phyloP scores from a whole-genome alignment of 805 yeast genomes.

The Candida saitoana region DNA sequence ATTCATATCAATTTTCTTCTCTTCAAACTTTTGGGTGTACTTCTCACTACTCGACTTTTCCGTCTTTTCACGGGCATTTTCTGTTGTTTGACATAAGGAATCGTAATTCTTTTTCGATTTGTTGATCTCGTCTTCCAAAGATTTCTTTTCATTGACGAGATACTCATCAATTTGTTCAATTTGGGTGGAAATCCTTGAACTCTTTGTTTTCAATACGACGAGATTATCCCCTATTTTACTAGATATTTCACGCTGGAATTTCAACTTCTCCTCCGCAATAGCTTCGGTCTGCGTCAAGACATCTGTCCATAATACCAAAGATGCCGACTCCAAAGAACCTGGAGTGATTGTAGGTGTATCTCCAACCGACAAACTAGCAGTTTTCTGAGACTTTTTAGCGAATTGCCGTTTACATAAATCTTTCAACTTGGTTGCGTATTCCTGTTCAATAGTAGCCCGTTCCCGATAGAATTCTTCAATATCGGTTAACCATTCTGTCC shows the following conservation, averaged over 20 bases:
- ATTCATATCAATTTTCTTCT: constrained; percentile 78
- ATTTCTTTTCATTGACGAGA: constrained; percentile 44
- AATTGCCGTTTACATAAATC: constrained; percentile 65
- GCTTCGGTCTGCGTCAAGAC: constrained; percentile 78
- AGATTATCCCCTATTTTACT: constrained; percentile 61
- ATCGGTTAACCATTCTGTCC: constrained; percentile 72
- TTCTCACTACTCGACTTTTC: constrained; percentile 53
- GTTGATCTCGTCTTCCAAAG: constrained; percentile 51
- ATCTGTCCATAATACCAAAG: constrained; percentile 87
- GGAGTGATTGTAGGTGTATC: constrained; percentile 89
- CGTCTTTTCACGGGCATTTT: constrained; percentile 68
- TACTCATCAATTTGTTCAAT: constrained; percentile 61
- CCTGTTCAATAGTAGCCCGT: constrained; percentile 76
- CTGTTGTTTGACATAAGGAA: constrained; percentile 74
- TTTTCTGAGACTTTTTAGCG: constrained; percentile 66
- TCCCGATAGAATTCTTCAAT: constrained; percentile 80
- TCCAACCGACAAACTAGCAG: constrained; percentile 78
- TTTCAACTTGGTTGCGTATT: constrained; percentile 67
- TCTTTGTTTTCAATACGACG: constrained; percentile 47
- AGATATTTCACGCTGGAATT: constrained; percentile 57
- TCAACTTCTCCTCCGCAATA: constrained; percentile 61
- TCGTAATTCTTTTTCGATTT: constrained; percentile 78
- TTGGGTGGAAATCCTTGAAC: constrained; percentile 50
- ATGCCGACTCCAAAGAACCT: constrained; percentile 87
- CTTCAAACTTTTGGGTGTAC: constrained; percentile 50